Conservation (phyloP, 2,329 filamentous ascomycete species). For the Pestalotiopsis sp. region DNA sequence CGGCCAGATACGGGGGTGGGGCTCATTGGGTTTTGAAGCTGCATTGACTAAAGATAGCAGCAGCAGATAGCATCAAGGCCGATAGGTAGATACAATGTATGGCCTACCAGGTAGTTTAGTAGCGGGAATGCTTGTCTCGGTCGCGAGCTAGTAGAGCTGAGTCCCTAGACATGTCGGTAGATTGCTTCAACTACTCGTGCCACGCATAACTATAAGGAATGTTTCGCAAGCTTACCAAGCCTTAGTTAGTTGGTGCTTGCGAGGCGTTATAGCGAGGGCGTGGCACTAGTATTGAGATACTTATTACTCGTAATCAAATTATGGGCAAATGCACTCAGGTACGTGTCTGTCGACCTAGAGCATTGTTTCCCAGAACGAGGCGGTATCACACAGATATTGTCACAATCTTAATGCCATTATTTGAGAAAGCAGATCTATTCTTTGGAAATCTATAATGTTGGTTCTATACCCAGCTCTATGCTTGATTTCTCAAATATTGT, state of each 20-base stretch:
- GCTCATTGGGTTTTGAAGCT: background rate
- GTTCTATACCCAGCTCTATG: background rate
- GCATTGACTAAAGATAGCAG: background rate
- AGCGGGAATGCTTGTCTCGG: background rate
- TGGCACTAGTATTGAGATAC: no score
- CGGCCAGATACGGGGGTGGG: background rate
- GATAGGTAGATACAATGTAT: background rate
- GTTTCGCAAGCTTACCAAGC: no score
- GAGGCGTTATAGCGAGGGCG: no score
- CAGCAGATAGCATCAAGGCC: background rate
- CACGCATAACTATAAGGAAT: no score
- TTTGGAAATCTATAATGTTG: background rate
- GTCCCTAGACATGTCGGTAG: background rate
- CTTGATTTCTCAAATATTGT: background rate
- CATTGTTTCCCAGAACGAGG: no score
- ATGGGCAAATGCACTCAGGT: no score
- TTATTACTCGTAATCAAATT: no score
- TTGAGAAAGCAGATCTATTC: background rate
- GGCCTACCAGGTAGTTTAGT: no score
- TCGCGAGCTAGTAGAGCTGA: background rate
- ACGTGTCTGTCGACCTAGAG: no score
- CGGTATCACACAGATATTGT: background rate
- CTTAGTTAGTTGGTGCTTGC: no score
- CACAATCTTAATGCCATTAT: background rate
- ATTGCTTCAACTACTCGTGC: no score